Percentiles rank a stretch among this genome's conserved stretches.
phyloP scores from a whole-genome alignment of 2,329 filamentous ascomycete species.

The Sordariomycetes sp. region DNA sequence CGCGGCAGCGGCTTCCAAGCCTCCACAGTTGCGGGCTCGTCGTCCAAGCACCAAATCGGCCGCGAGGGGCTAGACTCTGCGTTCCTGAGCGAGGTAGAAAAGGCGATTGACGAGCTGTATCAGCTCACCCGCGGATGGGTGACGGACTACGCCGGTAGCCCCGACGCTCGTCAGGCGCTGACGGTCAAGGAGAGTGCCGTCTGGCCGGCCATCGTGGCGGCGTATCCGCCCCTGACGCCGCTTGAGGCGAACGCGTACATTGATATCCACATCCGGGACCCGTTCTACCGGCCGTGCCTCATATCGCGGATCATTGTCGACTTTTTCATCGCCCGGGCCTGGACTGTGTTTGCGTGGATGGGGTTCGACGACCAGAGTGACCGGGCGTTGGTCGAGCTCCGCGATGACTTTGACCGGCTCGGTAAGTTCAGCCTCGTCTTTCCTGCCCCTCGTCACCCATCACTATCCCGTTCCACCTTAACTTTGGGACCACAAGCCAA shows the following conservation, averaged over 20 bases:
- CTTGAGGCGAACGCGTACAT: constrained; percentile 25
- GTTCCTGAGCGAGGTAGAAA: neutral
- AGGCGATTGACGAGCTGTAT: neutral
- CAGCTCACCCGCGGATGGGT: constrained; percentile 1
- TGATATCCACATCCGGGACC: constrained; percentile 23
- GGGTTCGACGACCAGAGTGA: constrained; percentile 21
- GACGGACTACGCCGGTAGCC: neutral
- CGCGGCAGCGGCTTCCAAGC: neutral
- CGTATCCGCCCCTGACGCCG: constrained; percentile 22
- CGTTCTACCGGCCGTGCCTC: constrained; percentile 25
- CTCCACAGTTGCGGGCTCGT: neutral
- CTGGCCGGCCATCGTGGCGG: constrained; percentile 22
- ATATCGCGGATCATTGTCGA: constrained; percentile 27
- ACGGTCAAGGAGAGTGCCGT: constrained; percentile 8
- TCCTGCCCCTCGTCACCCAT: neutral
- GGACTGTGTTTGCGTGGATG: constrained; percentile 24
- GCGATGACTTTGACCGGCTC: constrained; percentile 19
- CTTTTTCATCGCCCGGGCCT: constrained; percentile 26
- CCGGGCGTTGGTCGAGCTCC: constrained; percentile 19
- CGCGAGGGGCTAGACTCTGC: neutral
- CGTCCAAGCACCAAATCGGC: neutral
- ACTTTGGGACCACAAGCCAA: neutral
- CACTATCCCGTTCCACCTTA: neutral
- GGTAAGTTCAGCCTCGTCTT: constrained; percentile 12
- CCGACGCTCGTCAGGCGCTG: neutral